A percentile compares a stretch with the other conserved stretches of the same genome.
Conservation (phyloP, 1,284 basidiomycete species). For the Trichosporon asahii region DNA sequence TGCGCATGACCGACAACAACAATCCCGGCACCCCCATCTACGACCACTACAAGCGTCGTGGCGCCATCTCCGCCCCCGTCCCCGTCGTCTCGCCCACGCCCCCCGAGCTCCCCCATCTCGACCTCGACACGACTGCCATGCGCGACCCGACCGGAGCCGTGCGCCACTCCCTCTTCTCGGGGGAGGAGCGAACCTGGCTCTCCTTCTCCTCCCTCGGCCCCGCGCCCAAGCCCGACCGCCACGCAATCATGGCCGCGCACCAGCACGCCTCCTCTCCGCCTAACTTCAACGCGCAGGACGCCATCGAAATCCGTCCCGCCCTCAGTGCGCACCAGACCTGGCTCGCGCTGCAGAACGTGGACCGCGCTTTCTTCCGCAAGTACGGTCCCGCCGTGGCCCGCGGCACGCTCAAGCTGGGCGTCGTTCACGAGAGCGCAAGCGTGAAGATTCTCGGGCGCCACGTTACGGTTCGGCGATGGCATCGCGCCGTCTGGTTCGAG, state of each 20-base stretch:
- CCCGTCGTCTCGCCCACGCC: background rate
- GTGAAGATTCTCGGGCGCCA: background rate
- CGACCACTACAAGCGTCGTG: background rate
- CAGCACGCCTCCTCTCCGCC: too few species aligned
- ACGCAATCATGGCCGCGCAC: slow-evolving; percentile 18
- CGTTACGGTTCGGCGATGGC: background rate
- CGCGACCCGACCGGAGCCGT: too few species aligned
- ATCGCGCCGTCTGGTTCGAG: background rate
- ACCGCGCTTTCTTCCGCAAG: background rate
- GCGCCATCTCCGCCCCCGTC: background rate
- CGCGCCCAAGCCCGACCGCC: slow-evolving; percentile 25
- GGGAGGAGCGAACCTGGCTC: background rate
- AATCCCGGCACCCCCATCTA: too few species aligned
- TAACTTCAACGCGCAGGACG: background rate
- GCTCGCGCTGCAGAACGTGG: background rate
- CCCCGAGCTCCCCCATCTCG: background rate
- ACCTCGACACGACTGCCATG: background rate
- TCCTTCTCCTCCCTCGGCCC: slow-evolving; percentile 14
- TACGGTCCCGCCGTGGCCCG: background rate
- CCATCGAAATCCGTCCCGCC: background rate
- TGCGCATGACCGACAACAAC: background rate
- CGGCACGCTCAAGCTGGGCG: background rate
- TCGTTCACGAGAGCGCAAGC: background rate
- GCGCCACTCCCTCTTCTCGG: background rate
- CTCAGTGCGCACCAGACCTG: background rate